Base-by-base conservation (phyloP, 1,284 basidiomycete genomes). In the Microbotryum scabiosae region DNA sequence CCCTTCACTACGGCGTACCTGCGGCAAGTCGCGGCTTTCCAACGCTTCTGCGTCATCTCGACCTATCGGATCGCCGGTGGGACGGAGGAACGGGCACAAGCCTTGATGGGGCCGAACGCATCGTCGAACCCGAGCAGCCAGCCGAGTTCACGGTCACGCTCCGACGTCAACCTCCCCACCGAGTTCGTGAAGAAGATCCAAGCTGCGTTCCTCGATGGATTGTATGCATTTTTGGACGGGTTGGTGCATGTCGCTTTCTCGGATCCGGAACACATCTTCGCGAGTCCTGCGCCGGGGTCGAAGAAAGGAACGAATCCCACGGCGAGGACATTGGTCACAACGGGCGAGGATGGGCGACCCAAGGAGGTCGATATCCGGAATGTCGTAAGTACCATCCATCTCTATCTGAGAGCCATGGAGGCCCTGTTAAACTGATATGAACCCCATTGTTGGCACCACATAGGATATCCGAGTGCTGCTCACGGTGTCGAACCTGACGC, bases 161-260 rank as follows among this genome's bases (percentile, higher is more conserved):
- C 59, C 32, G 36, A 51, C 20, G 43, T 44, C 26, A 57, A 32
- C 16, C 32, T 78, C 4, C 67, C 76, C 0, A 32, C 65, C 12
- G 72, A 71, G 18, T 77, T 76, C 64, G 74, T 76, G 41, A 73
- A 79, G 18, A 88, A 88, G 76, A 87, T 97, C 71, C 86, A 85
- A 25, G 87, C 86, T 65, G 84, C 87, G 0, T 97, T 97, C 75
- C 75, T 97, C 52, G 92, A 97, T 72, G 83, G 86, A 1, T 73
- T 96, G 32, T 92, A 94, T 74, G 85, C 86, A 26, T 86, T 96
- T 68, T 78, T 97, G 51, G 91, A 97, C 69, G 94, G 94, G 0
- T 78, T 97, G 53, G 83, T 93, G 26, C 82, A 85, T 58, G 80
- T 97, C 16, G 89, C 90, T 9, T 87, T 88, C 49, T 82, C 86